These are phyloP conservation scores for Colletotrichum cuscutae DNA, from an alignment of 2,329 filamentous ascomycete species.

Conservation along the genomic window DNA sequence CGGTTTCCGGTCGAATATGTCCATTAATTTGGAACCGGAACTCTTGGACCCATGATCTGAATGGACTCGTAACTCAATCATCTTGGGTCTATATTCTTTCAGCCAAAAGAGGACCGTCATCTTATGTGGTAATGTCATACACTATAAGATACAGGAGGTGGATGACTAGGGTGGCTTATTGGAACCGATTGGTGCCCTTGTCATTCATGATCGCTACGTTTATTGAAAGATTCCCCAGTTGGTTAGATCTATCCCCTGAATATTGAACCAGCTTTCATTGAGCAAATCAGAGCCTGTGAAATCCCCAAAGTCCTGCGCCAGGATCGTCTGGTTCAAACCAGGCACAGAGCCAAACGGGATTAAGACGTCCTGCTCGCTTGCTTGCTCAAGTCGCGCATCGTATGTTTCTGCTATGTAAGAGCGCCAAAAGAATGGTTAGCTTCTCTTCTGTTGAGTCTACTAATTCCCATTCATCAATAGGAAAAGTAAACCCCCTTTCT, in stretches of 20 bases:
- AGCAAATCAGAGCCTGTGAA: conserved; percentile 6
- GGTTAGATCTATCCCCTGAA: background rate
- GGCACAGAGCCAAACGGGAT: background rate
- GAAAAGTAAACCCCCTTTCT: background rate
- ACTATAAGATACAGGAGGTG: background rate
- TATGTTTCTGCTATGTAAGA: background rate
- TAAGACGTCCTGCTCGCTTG: background rate
- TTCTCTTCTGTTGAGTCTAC: background rate
- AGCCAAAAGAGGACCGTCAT: too few species aligned
- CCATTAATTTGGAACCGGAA: too few species aligned
- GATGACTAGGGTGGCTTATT: background rate
- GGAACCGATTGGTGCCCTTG: background rate
- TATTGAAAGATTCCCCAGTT: conserved; percentile 5
- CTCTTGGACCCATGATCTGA: too few species aligned
- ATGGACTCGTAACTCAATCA: too few species aligned
- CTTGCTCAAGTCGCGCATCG: background rate
- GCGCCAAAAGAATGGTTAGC: background rate
- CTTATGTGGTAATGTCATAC: too few species aligned
- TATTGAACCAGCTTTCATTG: conserved; percentile 15
- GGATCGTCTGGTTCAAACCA: background rate
- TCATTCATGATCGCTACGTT: background rate
- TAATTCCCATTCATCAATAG: background rate
- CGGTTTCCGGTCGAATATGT: too few species aligned
- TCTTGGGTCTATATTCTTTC: too few species aligned
- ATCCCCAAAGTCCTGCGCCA: conserved; percentile 9